These are phyloP conservation scores for Penicillium mononematosum DNA, from an alignment of 495 filamentous ascomycete genomes.

Conservation along the genomic window DNA sequence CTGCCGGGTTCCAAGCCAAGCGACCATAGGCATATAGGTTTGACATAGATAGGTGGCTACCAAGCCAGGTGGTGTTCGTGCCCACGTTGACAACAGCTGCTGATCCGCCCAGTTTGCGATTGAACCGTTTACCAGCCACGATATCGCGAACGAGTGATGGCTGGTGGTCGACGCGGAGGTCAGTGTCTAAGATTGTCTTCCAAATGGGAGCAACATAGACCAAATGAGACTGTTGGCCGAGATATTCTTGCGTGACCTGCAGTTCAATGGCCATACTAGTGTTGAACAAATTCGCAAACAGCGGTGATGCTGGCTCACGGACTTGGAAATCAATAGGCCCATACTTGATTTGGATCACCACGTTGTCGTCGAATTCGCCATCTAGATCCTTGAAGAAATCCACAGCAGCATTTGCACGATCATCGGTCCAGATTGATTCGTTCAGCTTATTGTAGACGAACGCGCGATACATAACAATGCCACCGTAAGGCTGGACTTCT, in stretches of 20 bases:
- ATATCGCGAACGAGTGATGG: conserved; percentile 56
- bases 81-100: conserved; percentile 71
- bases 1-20: conserved; percentile 59
- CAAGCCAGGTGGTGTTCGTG: conserved; percentile 64
- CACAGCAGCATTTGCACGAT: conserved; percentile 68
- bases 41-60: conserved; percentile 66
- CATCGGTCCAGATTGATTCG: conserved; percentile 59
- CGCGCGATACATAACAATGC: conserved; percentile 68
- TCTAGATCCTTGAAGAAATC: conserved; percentile 66
- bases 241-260: conserved; percentile 67
- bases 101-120: conserved; percentile 57
- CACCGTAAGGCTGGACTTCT: conserved; percentile 59
- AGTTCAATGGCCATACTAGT: conserved; percentile 64
- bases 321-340: conserved; percentile 78
- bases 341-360: conserved; percentile 71
- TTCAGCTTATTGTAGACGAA: conserved; percentile 68
- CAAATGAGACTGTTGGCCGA: conserved; percentile 68
- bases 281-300: conserved; percentile 62
- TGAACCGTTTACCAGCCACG: conserved; percentile 58
- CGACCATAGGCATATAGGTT: conserved; percentile 71
- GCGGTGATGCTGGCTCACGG: conserved; percentile 65
- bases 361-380: conserved; percentile 65
- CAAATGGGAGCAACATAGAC: conserved; percentile 67
- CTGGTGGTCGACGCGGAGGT: conserved; percentile 58
- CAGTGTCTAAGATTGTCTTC: conserved; percentile 66